Evolutionary conservation across 345 rosid genomes (phyloP).

Genomic region (Eucalyptus polyanthemos): DNA sequence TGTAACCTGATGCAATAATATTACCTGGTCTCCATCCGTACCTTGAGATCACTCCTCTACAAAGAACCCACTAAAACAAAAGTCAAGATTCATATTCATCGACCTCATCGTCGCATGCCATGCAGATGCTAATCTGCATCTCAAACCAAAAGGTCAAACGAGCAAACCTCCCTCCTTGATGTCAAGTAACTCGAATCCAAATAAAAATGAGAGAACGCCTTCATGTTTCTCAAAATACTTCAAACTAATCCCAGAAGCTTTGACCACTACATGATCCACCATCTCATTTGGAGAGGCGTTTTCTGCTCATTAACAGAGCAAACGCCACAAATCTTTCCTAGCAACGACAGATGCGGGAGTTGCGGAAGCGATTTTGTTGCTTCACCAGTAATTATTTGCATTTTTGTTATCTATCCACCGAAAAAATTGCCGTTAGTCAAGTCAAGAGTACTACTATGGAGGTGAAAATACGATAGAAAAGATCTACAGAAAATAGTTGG

Average conservation of each 20-base stretch:
- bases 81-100: background rate
- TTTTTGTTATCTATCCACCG: background rate
- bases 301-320: background rate
- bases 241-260: background rate
- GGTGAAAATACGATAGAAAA: background rate
- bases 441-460: background rate
- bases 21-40: background rate
- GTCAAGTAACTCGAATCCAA: background rate
- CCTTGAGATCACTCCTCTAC: background rate
- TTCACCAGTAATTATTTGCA: background rate
- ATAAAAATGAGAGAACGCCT: background rate
- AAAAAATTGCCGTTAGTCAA: background rate
- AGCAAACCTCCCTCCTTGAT: background rate
- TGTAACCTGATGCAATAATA: background rate
- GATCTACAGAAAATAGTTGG: background rate
- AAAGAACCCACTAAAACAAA: background rate
- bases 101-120: background rate
- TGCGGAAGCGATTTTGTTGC: background rate
- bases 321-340: background rate
- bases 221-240: background rate
- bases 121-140: background rate
- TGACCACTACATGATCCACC: background rate
- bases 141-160: background rate
- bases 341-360: background rate
- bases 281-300: background rate